These are phyloP conservation scores for Euphorbia celastroides DNA, from an alignment of 441 rosid genomes.

Conservation along the genomic window DNA sequence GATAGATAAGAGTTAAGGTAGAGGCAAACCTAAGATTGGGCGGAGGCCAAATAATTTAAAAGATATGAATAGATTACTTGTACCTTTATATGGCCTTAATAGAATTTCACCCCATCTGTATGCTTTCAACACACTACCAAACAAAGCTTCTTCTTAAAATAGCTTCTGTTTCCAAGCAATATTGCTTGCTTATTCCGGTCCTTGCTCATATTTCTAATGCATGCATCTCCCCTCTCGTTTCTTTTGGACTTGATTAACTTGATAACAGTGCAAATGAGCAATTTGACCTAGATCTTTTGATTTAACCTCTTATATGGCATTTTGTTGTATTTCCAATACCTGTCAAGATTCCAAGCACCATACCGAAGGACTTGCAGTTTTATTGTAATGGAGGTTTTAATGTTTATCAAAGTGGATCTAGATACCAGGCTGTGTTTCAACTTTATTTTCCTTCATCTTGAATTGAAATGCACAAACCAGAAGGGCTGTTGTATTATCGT, in stretches of 20 bases:
- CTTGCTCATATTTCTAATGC: background rate
- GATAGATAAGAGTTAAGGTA: too few relatives aligned
- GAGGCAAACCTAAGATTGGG: too few relatives aligned
- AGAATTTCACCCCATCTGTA: too few relatives aligned
- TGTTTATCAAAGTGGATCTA: background rate
- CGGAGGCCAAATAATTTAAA: too few relatives aligned
- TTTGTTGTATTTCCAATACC: background rate
- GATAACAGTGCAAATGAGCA: background rate
- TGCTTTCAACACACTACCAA: background rate
- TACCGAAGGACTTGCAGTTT: background rate
- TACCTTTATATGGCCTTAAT: too few relatives aligned
- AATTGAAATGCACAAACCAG: too few relatives aligned
- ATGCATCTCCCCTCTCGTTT: background rate
- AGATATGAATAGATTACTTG: too few relatives aligned
- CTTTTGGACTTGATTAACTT: background rate
- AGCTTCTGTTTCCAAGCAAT: background rate
- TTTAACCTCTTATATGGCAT: background rate
- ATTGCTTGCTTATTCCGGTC: background rate
- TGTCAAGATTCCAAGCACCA: background rate
- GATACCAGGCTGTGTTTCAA: background rate
- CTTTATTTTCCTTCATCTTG: too few relatives aligned
- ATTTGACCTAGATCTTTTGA: background rate
- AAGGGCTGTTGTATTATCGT: background rate
- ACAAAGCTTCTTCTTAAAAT: background rate
- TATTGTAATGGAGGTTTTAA: background rate